These are phyloP conservation scores for Cadophora luteo-olivacea DNA, from an alignment of 2,329 filamentous ascomycete species.

Conservation along the genomic window DNA sequence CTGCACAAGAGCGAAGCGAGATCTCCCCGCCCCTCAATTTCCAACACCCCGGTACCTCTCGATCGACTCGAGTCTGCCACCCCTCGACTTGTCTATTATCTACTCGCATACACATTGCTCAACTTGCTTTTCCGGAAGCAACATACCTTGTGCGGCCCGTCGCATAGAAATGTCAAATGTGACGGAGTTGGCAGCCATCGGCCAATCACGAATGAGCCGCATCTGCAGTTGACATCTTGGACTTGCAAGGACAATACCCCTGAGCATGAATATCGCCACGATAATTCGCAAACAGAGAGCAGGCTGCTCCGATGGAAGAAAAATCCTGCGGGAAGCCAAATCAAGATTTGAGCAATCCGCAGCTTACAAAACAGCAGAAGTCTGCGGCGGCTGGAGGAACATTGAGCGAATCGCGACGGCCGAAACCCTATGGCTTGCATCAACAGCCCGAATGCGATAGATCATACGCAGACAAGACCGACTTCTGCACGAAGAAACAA, in stretches of 20 bases:
- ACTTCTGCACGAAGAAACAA: neutral
- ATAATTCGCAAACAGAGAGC: neutral
- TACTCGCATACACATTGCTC: neutral
- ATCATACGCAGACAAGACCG: neutral
- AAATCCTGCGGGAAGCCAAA: too few species aligned
- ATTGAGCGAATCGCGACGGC: neutral
- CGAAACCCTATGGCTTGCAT: neutral
- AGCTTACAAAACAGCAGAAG: neutral
- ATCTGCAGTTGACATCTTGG: neutral
- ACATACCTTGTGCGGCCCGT: constrained; percentile 15
- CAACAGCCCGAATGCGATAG: neutral
- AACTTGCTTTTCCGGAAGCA: neutral
- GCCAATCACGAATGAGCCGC: constrained; percentile 17
- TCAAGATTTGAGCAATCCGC: neutral
- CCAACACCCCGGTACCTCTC: constrained; percentile 1
- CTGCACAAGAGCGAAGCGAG: constrained; percentile 23
- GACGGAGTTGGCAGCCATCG: constrained; percentile 15
- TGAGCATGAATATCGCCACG: neutral
- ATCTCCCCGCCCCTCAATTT: constrained; percentile 9
- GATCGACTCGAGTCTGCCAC: constrained; percentile 1
- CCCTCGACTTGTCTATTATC: constrained; percentile 12
- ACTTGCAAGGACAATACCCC: constrained; percentile 5
- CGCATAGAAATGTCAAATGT: constrained; percentile 16
- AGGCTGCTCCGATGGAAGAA: neutral
- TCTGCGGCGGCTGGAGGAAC: neutral